Base-by-base conservation (phyloP, 1,284 basidiomycete species). In the Trametes sp. region DNA sequence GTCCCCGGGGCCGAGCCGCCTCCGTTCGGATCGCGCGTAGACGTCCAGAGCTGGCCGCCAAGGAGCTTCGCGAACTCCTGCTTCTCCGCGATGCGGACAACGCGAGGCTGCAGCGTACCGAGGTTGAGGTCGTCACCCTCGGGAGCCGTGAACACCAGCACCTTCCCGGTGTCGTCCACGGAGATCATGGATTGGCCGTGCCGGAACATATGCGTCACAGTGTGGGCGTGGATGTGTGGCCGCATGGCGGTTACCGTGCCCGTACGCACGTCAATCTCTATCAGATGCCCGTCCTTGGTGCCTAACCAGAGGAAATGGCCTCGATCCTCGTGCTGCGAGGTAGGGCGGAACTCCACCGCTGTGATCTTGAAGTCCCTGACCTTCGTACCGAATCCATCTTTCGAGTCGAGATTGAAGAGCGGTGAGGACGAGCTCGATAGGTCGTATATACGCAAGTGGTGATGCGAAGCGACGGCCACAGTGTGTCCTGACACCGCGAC, bases 201-300 rank as follows among this genome's bases (percentile, higher is more conserved):
- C 4, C 92, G 84, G 73, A 93, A 89, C 52, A 98, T 91, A 67
- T 89, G 81, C 1, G 84, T 84, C 54, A 98, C 82, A 0, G 89
- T 75, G 54, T 87, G 82, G 0, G 85, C 72, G 73, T 97, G 95
- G 0, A 85, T 84, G 16, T 80, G 78, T 13, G 83, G 79, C 64
- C 87, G 90, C 21, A 81, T 79, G 4, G 85, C 85, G 0, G 81
- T 81, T 16, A 94, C 76, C 2, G 71, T 69, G 0, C 88, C 89
- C 1, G 81, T 84, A 52, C 81, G 75, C 31, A 92, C 80, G 71
- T 97, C 94, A 55, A 96, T 69, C 78, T 97, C 95, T 69, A 91
- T 84, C 16, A 98, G 63, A 74, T 92, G 88, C 0, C 96, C 96
- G 31, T 96, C 94, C 77, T 92, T 95, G 42, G 93, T 94, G 0